Evolutionary conservation across 768 basidiomycete species (phyloP).

Genomic region (Xerocomus brunneocitrinus): DNA sequence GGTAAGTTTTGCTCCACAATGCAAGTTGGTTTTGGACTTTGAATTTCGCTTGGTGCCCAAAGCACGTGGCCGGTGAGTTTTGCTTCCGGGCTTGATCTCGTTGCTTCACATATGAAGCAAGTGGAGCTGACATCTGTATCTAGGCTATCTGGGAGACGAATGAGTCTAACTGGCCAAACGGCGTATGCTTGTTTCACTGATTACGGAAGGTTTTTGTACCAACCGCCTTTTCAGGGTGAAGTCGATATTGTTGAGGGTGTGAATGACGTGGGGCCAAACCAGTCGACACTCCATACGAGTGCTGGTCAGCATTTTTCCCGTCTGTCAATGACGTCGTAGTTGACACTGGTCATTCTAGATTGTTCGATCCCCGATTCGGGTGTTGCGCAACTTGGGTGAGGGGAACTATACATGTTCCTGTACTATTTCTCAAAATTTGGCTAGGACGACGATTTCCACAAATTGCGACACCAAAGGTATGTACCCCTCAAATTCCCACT

Average conservation of each 20-base stretch:
- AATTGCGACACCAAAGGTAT: conserved; percentile 23
- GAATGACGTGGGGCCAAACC: conserved; percentile 49
- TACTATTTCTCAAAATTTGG: neutral
- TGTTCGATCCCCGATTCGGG: conserved; percentile 26
- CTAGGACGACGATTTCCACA: conserved; percentile 19
- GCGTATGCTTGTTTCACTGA: conserved; percentile 10
- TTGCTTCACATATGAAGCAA: conserved; percentile 2
- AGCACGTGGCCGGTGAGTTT: conserved; percentile 36
- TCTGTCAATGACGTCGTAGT: neutral
- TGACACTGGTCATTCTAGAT: conserved; percentile 8
- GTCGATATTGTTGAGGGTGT: conserved; percentile 38
- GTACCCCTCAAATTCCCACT: neutral
- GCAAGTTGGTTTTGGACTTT: neutral
- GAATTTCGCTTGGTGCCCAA: neutral
- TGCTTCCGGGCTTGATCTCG: neutral
- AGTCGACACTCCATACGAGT: conserved; percentile 53
- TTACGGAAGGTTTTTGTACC: neutral
- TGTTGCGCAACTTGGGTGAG: conserved; percentile 23
- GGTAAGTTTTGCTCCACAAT: conserved; percentile 15
- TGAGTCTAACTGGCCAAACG: conserved; percentile 23
- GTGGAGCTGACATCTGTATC: conserved; percentile 5
- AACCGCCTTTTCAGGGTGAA: conserved; percentile 21
- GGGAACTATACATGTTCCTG: neutral
- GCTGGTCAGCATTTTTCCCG: conserved; percentile 31
- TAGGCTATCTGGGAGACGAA: conserved; percentile 29